Base-by-base conservation (phyloP, 805 yeast genomes). In the Yarrowia deformans region DNA sequence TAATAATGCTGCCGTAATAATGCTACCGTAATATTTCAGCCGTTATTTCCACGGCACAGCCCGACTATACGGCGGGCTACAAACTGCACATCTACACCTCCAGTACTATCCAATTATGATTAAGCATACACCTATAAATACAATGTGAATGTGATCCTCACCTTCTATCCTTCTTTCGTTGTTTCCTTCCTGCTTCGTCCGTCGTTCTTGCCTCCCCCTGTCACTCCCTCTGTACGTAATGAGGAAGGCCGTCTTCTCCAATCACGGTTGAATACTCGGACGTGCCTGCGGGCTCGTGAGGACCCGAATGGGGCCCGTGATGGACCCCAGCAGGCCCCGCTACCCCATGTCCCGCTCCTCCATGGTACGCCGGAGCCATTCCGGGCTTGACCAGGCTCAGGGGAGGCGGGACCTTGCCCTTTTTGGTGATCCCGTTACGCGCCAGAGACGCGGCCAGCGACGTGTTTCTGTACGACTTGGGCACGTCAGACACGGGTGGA, bases 91-190 rank as follows among this genome's bases (percentile, higher is more conserved):
- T 23, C 29, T 39, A 10, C 40, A 39, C 16, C 40, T 1, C 40
- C 9, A 23, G 29, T 23, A 34, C 60, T n/a, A 54, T 39, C 45
- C 60, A 54, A 56, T 56, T 56, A 56, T 56, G 61, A 55, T 55
- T 40, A 39, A 55, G 61, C 61, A 55, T 56, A 56, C 63, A 56
- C 63, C 46, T 56, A 56, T 56, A 56, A 56, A 56, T 56, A 56
- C 63, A 56, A 40, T 40, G 48, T 56, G 63, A 55, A 56, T 56
- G 48, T 29, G 19, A 19, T 23, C 46, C 13, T 34, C 23, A 50
- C 43, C 58, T 1, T 8, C 12, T 54, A 3, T n/a, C 32, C 40
- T 5, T 10, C 49, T 5, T 1, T 6, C 37, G 37, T 34, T 8
- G 37, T 34, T 23, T 4, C 4, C 29, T 4, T 23, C 4, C 29